These are phyloP conservation scores for Letharia columbiana DNA, from an alignment of 495 filamentous ascomycete genomes.

Conservation along the genomic window DNA sequence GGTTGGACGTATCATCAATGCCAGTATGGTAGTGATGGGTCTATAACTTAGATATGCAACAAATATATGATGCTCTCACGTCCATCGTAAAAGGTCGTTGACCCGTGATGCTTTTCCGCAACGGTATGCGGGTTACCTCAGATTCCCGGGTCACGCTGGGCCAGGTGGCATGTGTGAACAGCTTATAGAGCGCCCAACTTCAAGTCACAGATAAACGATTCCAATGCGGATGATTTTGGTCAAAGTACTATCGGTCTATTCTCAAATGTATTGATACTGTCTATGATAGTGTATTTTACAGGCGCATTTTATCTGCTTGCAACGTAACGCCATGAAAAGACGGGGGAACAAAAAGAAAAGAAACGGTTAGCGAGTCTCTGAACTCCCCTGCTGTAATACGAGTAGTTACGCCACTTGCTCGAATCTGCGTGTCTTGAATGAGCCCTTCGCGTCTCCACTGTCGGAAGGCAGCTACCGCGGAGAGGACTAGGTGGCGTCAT, in stretches of 20 bases:
- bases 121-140: too few species aligned
- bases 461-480: background rate
- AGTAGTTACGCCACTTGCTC: background rate
- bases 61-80: background rate
- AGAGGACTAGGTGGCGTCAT: background rate
- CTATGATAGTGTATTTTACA: background rate
- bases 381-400: background rate
- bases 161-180: too few species aligned
- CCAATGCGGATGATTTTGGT: background rate
- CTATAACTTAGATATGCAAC: background rate
- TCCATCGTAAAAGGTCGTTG: background rate
- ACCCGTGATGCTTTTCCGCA: background rate
- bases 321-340: background rate
- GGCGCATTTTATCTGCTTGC: background rate
- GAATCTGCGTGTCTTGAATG: background rate
- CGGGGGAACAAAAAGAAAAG: background rate
- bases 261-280: background rate
- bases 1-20: constrained; percentile 3
- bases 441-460: background rate
- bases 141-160: too few species aligned
- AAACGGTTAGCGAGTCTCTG: background rate
- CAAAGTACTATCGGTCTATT: background rate
- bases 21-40: background rate
- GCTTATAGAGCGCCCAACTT: background rate
- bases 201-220: background rate